Evolutionary conservation across 140 eudicot species (phyloP).

Genomic region (Senecio squalidus): DNA sequence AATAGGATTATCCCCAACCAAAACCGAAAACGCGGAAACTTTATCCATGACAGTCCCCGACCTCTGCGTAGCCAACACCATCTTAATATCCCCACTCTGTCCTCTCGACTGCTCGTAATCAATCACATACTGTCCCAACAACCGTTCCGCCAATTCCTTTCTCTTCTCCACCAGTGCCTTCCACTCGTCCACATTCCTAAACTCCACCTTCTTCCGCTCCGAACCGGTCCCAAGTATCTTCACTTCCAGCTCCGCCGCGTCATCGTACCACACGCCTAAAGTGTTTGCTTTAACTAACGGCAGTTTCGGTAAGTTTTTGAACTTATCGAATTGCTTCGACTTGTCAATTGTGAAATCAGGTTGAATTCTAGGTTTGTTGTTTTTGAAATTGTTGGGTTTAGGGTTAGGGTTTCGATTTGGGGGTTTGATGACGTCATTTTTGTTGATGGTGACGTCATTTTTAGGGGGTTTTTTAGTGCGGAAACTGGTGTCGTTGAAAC

Average conservation of each 20-base stretch:
- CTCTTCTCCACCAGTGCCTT: constrained; percentile 69
- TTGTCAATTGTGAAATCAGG: not conserved
- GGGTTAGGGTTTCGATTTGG: not conserved
- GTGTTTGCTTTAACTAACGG: constrained; percentile 69
- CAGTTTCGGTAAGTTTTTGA: constrained; percentile 67
- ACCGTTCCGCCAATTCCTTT: constrained; percentile 77
- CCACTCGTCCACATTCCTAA: constrained; percentile 59
- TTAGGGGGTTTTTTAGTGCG: constrained; percentile 14
- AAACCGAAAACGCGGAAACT: constrained; percentile 87
- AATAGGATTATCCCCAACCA: constrained; percentile 90
- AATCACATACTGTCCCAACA: constrained; percentile 67
- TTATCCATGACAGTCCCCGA: constrained; percentile 94
- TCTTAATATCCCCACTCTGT: constrained; percentile 89
- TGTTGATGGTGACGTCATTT: not conserved
- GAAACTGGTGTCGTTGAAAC: constrained; percentile 74
- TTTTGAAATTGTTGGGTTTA: not conserved
- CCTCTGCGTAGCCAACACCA: constrained; percentile 89
- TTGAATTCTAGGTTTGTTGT: not conserved
- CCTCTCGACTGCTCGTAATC: constrained; percentile 71
- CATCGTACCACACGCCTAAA: constrained; percentile 66
- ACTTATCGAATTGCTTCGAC: constrained; percentile 27
- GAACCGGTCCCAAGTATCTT: constrained; percentile 49
- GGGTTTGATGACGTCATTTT: not conserved
- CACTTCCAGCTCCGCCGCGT: constrained; percentile 64
- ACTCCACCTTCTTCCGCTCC: constrained; percentile 42